These are phyloP conservation scores for Trichosanthes cucumerina DNA, from an alignment of 306 rosid genomes.

Conservation along the genomic window DNA sequence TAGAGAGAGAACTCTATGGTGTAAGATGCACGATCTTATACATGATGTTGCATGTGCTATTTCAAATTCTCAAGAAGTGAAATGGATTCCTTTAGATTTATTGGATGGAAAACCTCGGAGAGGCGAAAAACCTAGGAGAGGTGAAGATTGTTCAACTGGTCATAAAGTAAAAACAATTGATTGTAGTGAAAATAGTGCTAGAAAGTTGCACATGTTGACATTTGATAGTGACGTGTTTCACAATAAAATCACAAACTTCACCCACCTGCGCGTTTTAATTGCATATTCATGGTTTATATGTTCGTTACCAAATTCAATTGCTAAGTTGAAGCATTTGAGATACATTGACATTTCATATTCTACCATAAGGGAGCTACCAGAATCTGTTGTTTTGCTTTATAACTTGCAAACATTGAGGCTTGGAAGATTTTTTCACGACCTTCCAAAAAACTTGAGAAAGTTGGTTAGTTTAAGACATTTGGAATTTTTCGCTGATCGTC, in stretches of 20 bases:
- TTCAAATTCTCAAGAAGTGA: background rate
- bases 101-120: background rate
- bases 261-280: slow-evolving; percentile 8
- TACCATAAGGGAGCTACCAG: background rate
- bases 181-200: background rate
- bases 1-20: background rate
- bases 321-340: slow-evolving; percentile 6
- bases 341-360: slow-evolving; percentile 3
- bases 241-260: background rate
- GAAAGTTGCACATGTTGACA: background rate
- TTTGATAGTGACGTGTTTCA: background rate
- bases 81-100: background rate
- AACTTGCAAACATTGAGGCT: slow-evolving; percentile 8
- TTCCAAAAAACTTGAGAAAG: slow-evolving; percentile 5
- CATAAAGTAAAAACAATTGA: background rate
- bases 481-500: background rate
- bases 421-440: background rate
- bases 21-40: slow-evolving; percentile 18
- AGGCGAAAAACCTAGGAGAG: background rate
- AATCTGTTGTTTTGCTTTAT: background rate
- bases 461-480: slow-evolving; percentile 7
- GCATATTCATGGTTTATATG: background rate
- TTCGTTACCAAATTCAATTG: slow-evolving; percentile 3
- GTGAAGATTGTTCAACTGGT: background rate
- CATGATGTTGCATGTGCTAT: slow-evolving; percentile 8